These are phyloP conservation scores for Fagus sylvatica DNA, from an alignment of 306 rosid genomes.

Conservation along the genomic window DNA sequence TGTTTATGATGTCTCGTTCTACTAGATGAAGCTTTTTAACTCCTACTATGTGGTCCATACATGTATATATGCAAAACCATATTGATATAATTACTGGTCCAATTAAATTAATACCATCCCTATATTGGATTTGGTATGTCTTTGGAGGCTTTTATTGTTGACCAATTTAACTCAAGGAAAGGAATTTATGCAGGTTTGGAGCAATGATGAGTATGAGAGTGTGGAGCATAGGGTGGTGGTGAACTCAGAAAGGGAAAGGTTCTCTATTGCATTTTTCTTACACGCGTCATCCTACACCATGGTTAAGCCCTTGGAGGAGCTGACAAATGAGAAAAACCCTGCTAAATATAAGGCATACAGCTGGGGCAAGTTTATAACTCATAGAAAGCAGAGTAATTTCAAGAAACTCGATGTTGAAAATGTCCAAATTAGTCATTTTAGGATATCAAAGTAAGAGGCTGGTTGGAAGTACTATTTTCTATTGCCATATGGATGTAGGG, in stretches of 20 bases:
- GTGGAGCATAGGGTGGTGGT: constrained; percentile 64
- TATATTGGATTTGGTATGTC: too few species aligned
- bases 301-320: constrained; percentile 49
- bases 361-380: constrained; percentile 55
- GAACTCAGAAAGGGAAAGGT: constrained; percentile 49
- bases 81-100: too few species aligned
- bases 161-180: background rate
- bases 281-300: constrained; percentile 56
- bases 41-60: too few species aligned
- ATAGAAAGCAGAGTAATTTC: constrained; percentile 38
- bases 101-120: too few species aligned
- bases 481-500: background rate
- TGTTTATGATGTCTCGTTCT: too few species aligned
- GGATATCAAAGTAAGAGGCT: background rate
- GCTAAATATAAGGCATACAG: constrained; percentile 47
- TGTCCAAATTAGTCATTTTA: constrained; percentile 49
- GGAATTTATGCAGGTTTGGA: constrained; percentile 67
- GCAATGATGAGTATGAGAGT: constrained; percentile 64
- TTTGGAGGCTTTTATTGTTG: background rate
- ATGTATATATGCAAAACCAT: too few species aligned
- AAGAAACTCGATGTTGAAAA: constrained; percentile 48
- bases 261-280: constrained; percentile 55
- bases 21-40: too few species aligned
- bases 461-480: background rate
- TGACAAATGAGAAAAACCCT: constrained; percentile 39